A percentile compares a stretch with the other conserved stretches of the same genome.
These are phyloP conservation scores for Picea abies DNA, from an alignment of 83 land plant species.

Conservation along the genomic window DNA sequence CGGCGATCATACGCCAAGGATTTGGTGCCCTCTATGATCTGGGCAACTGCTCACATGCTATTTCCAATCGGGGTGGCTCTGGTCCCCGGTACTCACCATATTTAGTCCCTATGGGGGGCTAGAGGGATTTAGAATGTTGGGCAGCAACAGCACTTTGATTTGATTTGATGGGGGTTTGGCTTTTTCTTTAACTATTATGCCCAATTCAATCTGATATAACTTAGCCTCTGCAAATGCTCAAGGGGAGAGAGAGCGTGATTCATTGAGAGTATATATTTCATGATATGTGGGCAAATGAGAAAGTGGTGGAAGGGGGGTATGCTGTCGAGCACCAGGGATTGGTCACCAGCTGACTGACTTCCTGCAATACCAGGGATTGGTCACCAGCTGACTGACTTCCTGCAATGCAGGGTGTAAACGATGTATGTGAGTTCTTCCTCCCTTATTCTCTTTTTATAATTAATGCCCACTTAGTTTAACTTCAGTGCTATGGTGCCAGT, in stretches of 20 bases:
- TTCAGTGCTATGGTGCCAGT: neutral
- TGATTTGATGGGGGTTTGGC: constrained; percentile 19
- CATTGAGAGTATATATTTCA: neutral
- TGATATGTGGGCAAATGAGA: constrained; percentile 8
- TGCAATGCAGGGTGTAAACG: constrained; percentile 15
- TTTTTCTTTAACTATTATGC: neutral
- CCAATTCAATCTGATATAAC: neutral
- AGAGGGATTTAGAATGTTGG: constrained; percentile 11
- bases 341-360: neutral
- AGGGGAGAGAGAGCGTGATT: neutral
- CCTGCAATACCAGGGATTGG: too few relatives aligned
- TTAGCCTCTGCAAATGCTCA: constrained; percentile 13
- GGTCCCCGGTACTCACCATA: constrained; percentile 15
- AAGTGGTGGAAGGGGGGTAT: neutral
- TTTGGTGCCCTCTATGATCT: constrained; percentile 17
- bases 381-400: neutral
- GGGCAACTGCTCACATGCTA: constrained; percentile 14
- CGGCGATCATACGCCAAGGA: constrained; percentile 9
- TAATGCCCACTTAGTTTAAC: neutral
- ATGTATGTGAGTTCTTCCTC: constrained; percentile 15
- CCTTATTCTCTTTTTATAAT: constrained; percentile 6
- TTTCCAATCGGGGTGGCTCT: constrained; percentile 5
- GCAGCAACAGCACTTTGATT: constrained; percentile 13
- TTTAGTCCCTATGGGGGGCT: neutral
- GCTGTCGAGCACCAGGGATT: constrained; percentile 1